phyloP scores from a whole-genome alignment of 805 yeast species.

The Wickerhamiella dianesei region DNA sequence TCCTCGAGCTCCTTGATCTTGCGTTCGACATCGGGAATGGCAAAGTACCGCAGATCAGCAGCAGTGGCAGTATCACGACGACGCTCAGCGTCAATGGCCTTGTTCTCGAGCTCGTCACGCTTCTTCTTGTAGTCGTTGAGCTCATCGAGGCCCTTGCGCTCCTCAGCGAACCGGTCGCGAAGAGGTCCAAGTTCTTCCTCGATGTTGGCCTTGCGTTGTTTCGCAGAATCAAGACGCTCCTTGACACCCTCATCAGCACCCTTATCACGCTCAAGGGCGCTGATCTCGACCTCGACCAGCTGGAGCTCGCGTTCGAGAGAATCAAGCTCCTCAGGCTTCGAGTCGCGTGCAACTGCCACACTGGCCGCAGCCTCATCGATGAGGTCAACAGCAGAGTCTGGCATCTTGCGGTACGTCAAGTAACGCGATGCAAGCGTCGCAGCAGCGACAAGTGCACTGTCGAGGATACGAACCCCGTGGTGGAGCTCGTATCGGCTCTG shows the following conservation, averaged over 20 bases:
- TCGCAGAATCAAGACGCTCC: constrained; percentile 72
- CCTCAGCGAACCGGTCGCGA: constrained; percentile 72
- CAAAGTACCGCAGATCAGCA: constrained; percentile 93
- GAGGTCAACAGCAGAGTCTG: constrained; percentile 93
- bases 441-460: constrained; percentile 85
- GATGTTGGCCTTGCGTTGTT: constrained; percentile 63
- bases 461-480: constrained; percentile 93
- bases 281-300: constrained; percentile 85
- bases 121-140: constrained; percentile 79
- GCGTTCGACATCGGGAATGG: constrained; percentile 80
- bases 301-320: constrained; percentile 84
- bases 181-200: constrained; percentile 78
- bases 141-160: constrained; percentile 82
- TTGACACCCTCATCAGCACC: constrained; percentile 71
- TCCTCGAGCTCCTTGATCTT: constrained; percentile 64
- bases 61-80: constrained; percentile 88
- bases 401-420: constrained; percentile 86
- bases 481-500: constrained; percentile 93
- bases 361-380: constrained; percentile 95
- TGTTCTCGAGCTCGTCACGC: constrained; percentile 81
- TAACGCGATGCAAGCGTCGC: constrained; percentile 91
- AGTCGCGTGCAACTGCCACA: constrained; percentile 96
- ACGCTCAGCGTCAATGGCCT: constrained; percentile 94
- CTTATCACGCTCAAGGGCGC: constrained; percentile 90
- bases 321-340: constrained; percentile 94